Base-by-base conservation (phyloP, 441 rosid genomes). In the Iberis amara region DNA sequence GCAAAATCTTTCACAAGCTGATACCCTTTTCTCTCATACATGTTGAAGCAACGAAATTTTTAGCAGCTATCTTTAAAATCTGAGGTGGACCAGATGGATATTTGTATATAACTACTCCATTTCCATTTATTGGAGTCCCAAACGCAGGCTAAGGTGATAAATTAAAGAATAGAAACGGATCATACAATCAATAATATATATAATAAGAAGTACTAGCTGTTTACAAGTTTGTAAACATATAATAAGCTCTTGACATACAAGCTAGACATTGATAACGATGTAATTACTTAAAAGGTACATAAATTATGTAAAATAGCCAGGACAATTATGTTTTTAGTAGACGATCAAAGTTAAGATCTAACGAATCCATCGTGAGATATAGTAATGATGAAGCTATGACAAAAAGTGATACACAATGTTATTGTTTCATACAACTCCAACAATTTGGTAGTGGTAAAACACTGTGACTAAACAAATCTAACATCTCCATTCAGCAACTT, bases 11-110 rank as follows among this genome's bases (percentile, higher is more conserved):
- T 31, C 8, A 31, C 77, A 43, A 90, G 64, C 59, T 88, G 81
- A 58, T 78, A 73, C 11, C 78, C 97, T 56, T 82, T 79, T 66
- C 89, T 82, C 21, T 89, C 35, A 8, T 31, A 31, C 35, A 31
- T 31, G 3, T 31, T 31, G 30, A 26, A 26, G n/a, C n/a, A n/a
- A n/a, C n/a, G n/a, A n/a, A n/a, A n/a, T n/a, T n/a, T n/a, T n/a
- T n/a, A n/a, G n/a, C n/a, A n/a, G n/a, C n/a, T n/a, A n/a, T n/a
- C n/a, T n/a, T n/a, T n/a, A n/a, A n/a, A n/a, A n/a, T n/a, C n/a
- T n/a, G n/a, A n/a, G n/a, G n/a, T 1, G 92, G 94, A 75, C 86
- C 94, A 10, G 80, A 67, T 55, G 95, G 85, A 73, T 92, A 92
- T 67, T 86, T 86, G 92, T 97, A 92, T 12, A 89, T 76, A 33